Evolutionary conservation across 2,329 filamentous ascomycete species (phyloP), one percentile per base, ranked within the genome.

Genomic region (Penicillium sp.): DNA sequence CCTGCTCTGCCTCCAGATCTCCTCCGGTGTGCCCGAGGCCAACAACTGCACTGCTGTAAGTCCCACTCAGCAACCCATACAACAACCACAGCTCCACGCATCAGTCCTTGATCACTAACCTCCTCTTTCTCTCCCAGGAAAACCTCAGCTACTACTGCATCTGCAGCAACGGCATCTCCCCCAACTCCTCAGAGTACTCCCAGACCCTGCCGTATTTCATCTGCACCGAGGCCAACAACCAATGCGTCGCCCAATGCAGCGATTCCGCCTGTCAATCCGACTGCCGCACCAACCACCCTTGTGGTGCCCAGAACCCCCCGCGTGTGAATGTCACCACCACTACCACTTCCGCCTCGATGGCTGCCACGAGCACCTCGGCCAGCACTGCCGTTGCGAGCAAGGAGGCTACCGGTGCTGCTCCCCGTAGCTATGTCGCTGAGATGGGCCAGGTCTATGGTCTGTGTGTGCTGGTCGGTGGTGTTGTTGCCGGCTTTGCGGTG

Each of bases 191-290:
- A 62, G 78, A 87, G 69, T 88, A 85, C 79, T 84, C 84, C 37
- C 82, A 85, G 67, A 88, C 86, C 14, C 79, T 88, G 54, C 85
- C 86, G 17, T 88, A 83, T 78, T 88, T 79, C 75, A 79, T 84
- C 73, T 88, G 86, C 77, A 82, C 80, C 10, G 79, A 85, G 63
- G 79, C 77, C 74, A 84, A 83, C 71, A 83, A 79, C 69, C 77
- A 86, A 63, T 87, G 84, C 66, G 83, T 86, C 25, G 67, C 63
- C 12, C 75, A 74, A 65, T 88, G 86, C 63, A 57, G 59, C 17
- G 66, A 84, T 69, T 80, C 79, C 57, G 67, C 69, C 43, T 88
- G 86, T 72, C 77, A 81, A 43, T 71, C 75, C 55, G 67, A 73
- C 38, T 88, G 86, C 74, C 79, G 82, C 31, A 67, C 76, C 22